Percentiles rank a stretch among this genome's conserved stretches.
These are phyloP conservation scores for Acer campestre DNA, from an alignment of 345 rosid genomes.

Conservation along the genomic window DNA sequence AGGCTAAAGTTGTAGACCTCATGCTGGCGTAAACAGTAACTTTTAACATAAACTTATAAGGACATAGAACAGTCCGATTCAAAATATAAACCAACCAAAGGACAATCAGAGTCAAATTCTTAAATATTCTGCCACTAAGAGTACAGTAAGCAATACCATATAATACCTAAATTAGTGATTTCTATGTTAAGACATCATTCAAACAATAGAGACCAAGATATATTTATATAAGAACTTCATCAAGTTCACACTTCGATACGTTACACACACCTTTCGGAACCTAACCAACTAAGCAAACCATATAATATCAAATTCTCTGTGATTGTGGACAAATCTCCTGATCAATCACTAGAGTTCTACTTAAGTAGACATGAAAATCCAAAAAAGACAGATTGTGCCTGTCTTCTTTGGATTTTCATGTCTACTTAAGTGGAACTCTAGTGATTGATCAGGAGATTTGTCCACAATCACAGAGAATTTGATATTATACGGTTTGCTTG, in stretches of 20 bases:
- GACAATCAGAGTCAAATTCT: not conserved
- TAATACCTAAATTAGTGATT: not conserved
- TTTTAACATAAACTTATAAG: not conserved
- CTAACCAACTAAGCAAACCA: not conserved
- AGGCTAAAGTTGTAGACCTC: not conserved
- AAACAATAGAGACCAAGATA: too few species aligned
- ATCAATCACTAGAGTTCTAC: not conserved
- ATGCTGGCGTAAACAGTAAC: not conserved
- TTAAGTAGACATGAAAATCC: not conserved
- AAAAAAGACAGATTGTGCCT: not conserved
- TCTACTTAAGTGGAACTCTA: not conserved
- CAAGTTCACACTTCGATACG: not conserved
- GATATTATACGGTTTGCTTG: not conserved
- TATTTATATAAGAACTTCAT: too few species aligned
- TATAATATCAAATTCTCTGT: not conserved
- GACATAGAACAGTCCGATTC: not conserved
- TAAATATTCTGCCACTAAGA: not conserved
- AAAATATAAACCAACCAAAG: not conserved
- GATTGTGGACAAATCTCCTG: not conserved
- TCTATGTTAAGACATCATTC: too few species aligned
- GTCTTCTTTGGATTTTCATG: not conserved
- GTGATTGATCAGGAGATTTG: not conserved
- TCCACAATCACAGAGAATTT: not conserved
- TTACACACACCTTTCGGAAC: not conserved
- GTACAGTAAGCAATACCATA: not conserved